Evolutionary conservation across 2,329 filamentous ascomycete species (phyloP).

Genomic region (Allantophomopsis lycopodina): DNA sequence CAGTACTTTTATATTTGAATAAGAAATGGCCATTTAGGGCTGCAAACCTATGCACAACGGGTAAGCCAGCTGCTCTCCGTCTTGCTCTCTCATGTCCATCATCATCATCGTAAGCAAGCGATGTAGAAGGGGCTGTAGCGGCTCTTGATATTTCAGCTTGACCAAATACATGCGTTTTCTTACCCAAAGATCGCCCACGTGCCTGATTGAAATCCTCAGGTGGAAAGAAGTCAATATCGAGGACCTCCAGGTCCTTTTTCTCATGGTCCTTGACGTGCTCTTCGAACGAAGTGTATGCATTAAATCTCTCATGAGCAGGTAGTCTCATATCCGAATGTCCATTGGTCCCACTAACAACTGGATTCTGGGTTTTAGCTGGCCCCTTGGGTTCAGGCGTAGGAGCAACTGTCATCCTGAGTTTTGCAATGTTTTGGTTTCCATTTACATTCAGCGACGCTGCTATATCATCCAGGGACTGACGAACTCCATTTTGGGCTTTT

Average conservation of each 20-base stretch:
- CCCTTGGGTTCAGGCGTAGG: slow-evolving; percentile 6
- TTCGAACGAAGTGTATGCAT: slow-evolving; percentile 10
- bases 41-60: slow-evolving; percentile 15
- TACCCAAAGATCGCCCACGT: slow-evolving; percentile 11
- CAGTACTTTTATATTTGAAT: too few species aligned
- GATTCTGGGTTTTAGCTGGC: slow-evolving; percentile 3
- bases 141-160: slow-evolving; percentile 19
- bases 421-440: slow-evolving; percentile 69
- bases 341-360: neutral
- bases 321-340: slow-evolving; percentile 11
- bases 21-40: slow-evolving; percentile 1
- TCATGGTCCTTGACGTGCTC: slow-evolving; percentile 9
- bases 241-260: slow-evolving; percentile 15
- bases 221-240: slow-evolving; percentile 21
- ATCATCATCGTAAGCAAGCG: slow-evolving; percentile 6
- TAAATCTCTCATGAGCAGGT: slow-evolving; percentile 23
- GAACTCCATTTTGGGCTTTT: slow-evolving; percentile 26
- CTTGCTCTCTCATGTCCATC: slow-evolving; percentile 18
- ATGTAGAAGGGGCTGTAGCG: slow-evolving; percentile 14
- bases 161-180: slow-evolving; percentile 21
- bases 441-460: slow-evolving; percentile 56
- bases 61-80: slow-evolving; percentile 16
- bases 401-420: slow-evolving; percentile 47
- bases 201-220: slow-evolving; percentile 9
- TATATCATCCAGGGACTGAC: slow-evolving; percentile 42